phyloP scores from a whole-genome alignment of 139 green algal species.

The Tetraselmis chui region DNA sequence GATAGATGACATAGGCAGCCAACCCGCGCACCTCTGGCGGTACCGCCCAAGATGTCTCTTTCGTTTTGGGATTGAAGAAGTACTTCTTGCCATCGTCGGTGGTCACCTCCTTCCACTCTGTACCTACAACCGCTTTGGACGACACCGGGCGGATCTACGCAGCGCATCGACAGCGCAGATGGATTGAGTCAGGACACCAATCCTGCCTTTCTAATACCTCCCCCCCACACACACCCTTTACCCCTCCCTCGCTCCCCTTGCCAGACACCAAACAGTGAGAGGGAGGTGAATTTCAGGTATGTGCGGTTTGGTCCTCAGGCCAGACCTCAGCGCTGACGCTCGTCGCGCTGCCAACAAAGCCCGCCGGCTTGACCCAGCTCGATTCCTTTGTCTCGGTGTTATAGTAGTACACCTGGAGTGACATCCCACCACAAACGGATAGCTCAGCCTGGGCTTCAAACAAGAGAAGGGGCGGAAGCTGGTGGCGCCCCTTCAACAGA shows the following conservation, averaged over 20 bases:
- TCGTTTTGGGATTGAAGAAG: slow-evolving; percentile 51
- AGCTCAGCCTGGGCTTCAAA: too few species aligned
- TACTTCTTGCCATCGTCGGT: slow-evolving; percentile 69
- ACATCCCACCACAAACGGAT: too few species aligned
- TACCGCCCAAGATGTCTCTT: slow-evolving; percentile 48
- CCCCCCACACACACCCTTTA: too few species aligned
- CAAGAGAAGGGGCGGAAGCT: background rate
- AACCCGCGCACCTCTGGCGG: slow-evolving; percentile 31
- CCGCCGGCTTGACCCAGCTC: slow-evolving; percentile 41
- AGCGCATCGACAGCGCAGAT: background rate
- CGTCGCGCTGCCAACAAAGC: slow-evolving; percentile 35
- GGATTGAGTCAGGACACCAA: too few species aligned
- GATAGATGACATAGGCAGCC: background rate
- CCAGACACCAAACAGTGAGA: too few species aligned
- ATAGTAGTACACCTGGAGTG: slow-evolving; percentile 58
- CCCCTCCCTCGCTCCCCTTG: too few species aligned
- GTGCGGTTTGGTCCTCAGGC: too few species aligned
- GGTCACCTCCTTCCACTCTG: slow-evolving; percentile 71
- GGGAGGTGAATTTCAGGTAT: too few species aligned
- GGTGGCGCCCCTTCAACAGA: background rate
- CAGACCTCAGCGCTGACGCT: slow-evolving; percentile 8
- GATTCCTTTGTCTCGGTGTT: slow-evolving; percentile 58
- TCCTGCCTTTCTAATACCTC: too few species aligned
- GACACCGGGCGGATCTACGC: slow-evolving; percentile 21
- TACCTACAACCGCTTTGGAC: slow-evolving; percentile 30